Evolutionary conservation across 177 flowering plant genomes (phyloP).

Genomic region (Vitis hybrid): DNA sequence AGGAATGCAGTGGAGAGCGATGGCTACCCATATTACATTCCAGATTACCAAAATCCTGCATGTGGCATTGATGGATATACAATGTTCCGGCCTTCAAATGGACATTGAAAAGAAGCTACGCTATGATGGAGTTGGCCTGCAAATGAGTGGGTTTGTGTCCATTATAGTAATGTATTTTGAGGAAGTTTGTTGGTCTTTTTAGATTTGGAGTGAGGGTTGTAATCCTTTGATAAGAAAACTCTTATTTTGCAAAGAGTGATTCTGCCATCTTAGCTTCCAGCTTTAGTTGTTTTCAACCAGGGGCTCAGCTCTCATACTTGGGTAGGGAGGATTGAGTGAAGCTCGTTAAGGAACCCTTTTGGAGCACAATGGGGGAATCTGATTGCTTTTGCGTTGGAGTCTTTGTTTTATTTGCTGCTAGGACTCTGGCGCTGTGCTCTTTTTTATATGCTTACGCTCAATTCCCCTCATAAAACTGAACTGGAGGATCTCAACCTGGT

Average conservation of each 20-base stretch:
- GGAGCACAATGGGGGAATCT: not conserved
- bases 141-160: slow-evolving; percentile 5
- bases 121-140: slow-evolving; percentile 6
- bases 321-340: not conserved
- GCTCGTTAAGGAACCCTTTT: not conserved
- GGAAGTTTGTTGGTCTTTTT: slow-evolving; percentile 25
- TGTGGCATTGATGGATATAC: slow-evolving; percentile 56
- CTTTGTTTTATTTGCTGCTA: not conserved
- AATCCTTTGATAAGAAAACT: slow-evolving; percentile 27
- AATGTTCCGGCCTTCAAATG: slow-evolving; percentile 62
- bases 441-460: too few relatives aligned
- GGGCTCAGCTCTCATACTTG: slow-evolving; percentile 3
- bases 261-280: slow-evolving; percentile 20
- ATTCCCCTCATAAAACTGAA: too few relatives aligned
- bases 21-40: slow-evolving; percentile 40
- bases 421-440: too few relatives aligned
- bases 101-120: slow-evolving; percentile 39
- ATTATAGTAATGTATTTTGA: slow-evolving; percentile 35
- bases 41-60: slow-evolving; percentile 46
- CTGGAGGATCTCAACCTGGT: too few relatives aligned
- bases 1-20: slow-evolving; percentile 39
- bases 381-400: not conserved
- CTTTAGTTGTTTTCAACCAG: slow-evolving; percentile 7
- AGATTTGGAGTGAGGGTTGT: slow-evolving; percentile 47
- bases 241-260: slow-evolving; percentile 39